Conservation (phyloP, 1,284 basidiomycete species). For the Microbotryum scabiosae region DNA sequence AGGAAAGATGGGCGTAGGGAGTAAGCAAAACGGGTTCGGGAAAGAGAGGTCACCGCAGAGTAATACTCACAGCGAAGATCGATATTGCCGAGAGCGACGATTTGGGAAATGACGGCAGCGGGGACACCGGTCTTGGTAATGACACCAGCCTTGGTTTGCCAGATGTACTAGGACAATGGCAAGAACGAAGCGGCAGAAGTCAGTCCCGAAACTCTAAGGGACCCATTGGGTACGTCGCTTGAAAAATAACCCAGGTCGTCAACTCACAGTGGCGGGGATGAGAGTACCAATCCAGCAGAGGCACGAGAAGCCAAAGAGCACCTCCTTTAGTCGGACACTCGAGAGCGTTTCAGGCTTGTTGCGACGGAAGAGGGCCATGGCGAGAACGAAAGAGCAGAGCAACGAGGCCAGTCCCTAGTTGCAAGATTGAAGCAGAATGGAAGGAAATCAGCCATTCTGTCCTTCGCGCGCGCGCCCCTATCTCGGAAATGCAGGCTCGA, state of each 20-base stretch:
- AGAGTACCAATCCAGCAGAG: slow-evolving; percentile 16
- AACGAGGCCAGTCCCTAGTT: slow-evolving; percentile 10
- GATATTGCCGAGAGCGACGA: slow-evolving; percentile 14
- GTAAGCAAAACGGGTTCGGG: background rate
- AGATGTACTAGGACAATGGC: background rate
- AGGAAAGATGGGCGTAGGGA: background rate
- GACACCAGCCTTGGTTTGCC: background rate
- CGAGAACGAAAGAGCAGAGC: slow-evolving; percentile 9
- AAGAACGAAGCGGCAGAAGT: background rate
- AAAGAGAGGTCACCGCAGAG: background rate
- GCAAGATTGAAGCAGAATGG: background rate
- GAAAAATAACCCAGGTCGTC: too few relatives aligned
- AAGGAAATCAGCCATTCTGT: background rate
- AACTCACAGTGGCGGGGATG: slow-evolving; percentile 18
- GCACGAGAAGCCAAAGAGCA: slow-evolving; percentile 11
- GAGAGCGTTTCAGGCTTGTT: slow-evolving; percentile 16
- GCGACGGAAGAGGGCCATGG: slow-evolving; percentile 6
- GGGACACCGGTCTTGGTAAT: slow-evolving; percentile 19
- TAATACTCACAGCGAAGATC: background rate
- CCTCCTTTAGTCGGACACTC: slow-evolving; percentile 27
- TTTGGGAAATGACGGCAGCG: slow-evolving; percentile 2
- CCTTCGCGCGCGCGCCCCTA: too few relatives aligned
- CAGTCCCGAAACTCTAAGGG: too few relatives aligned
- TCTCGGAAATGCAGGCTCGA: too few relatives aligned
- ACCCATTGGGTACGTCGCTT: too few relatives aligned